Conservation (phyloP, 2,329 filamentous ascomycete species). For the Neofusicoccum sp. region DNA sequence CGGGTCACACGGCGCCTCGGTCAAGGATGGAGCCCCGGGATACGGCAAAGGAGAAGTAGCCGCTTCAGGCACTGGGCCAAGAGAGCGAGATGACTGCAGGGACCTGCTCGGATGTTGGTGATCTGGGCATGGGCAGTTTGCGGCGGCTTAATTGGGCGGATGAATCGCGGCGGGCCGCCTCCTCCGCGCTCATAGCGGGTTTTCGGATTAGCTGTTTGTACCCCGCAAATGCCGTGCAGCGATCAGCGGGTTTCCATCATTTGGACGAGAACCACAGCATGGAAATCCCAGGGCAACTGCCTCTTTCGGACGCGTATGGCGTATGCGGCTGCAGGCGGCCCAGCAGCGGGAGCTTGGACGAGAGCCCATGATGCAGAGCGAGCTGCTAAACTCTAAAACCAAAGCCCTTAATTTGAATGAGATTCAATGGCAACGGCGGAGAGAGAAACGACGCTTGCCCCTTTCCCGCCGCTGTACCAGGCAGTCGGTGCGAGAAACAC, state of each 20-base stretch:
- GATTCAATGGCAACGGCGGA: too few relatives aligned
- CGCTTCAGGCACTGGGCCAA: not conserved
- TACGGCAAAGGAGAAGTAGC: not conserved
- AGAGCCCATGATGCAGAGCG: not conserved
- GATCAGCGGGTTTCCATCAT: constrained; percentile 2
- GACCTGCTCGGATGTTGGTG: not conserved
- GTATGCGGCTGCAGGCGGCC: not conserved
- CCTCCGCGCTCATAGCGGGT: not conserved
- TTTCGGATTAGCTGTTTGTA: constrained; percentile 10
- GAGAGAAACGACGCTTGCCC: too few relatives aligned
- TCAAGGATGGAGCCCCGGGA: not conserved
- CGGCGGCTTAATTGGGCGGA: not conserved
- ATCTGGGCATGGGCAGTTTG: not conserved
- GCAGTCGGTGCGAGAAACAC: too few relatives aligned
- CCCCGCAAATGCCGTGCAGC: constrained; percentile 4
- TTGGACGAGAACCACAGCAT: not conserved
- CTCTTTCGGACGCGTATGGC: not conserved
- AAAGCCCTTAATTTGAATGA: too few relatives aligned
- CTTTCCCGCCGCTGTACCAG: too few relatives aligned
- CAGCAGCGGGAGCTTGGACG: not conserved
- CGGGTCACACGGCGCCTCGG: not conserved
- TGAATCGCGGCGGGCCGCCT: constrained; percentile 11
- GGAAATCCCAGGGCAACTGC: not conserved
- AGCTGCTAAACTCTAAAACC: too few relatives aligned
- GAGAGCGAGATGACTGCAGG: not conserved